phyloP scores from a whole-genome alignment of 371 early-diverging fungal species.

The Batkoa obscura region DNA sequence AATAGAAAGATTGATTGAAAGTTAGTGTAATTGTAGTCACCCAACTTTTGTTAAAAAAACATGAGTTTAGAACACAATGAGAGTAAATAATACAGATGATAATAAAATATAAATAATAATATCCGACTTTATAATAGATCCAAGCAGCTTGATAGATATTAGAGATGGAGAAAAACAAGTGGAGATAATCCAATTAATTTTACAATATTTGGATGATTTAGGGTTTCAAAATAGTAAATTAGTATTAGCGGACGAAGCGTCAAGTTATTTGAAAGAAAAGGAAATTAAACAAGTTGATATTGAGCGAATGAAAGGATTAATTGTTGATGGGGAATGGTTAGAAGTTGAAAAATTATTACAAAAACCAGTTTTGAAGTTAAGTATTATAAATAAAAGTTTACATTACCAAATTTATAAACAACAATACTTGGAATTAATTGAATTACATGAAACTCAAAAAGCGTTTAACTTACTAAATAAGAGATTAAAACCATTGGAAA shows the following conservation, averaged over 20 bases:
- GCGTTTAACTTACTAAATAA: conserved; percentile 82
- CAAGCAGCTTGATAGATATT: too few species aligned
- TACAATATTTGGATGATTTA: conserved; percentile 83
- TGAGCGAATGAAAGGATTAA: conserved; percentile 51
- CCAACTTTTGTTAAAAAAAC: too few species aligned
- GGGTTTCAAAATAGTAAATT: conserved; percentile 66
- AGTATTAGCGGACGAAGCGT: conserved; percentile 79
- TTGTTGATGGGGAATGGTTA: conserved; percentile 82
- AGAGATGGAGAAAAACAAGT: too few species aligned
- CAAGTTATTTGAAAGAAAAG: conserved; percentile 48
- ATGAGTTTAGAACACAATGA: too few species aligned
- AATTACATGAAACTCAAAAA: conserved; percentile 86
- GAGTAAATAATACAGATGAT: too few species aligned
- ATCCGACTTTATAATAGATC: too few species aligned
- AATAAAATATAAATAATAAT: too few species aligned
- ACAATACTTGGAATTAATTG: conserved; percentile 87
- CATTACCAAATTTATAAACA: conserved; percentile 84
- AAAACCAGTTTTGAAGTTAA: conserved; percentile 38
- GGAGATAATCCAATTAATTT: conserved; percentile 24
- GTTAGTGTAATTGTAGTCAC: too few species aligned
- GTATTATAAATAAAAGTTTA: conserved; percentile 54
- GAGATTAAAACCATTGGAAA: conserved; percentile 82
- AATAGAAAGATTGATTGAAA: too few species aligned
- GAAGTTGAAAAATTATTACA: conserved; percentile 79
- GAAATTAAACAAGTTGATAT: conserved; percentile 59